A percentile compares a stretch with the other conserved stretches of the same genome.
Evolutionary conservation across 805 yeast species (phyloP).

Genomic region (Lipomyces yamadae): DNA sequence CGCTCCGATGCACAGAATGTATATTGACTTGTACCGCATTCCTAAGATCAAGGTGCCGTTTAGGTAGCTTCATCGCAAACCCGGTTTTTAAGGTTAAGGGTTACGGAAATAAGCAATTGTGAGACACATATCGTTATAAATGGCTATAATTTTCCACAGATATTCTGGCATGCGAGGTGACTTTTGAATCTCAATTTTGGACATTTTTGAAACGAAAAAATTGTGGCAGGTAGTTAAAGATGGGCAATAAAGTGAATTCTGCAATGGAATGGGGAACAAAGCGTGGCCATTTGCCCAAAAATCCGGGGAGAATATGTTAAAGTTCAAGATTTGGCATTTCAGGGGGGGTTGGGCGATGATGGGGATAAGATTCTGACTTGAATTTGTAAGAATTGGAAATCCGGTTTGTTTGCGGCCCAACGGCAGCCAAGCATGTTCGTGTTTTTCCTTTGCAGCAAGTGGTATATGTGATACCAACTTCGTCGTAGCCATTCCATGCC

Average conservation of each 20-base stretch:
- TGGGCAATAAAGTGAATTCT: background rate
- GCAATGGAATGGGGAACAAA: background rate
- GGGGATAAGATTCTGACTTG: too few relatives aligned
- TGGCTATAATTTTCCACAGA: background rate
- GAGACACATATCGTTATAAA: background rate
- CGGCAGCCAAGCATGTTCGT: background rate
- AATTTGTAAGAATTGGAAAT: conserved; percentile 6
- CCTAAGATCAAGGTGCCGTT: background rate
- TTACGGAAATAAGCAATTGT: background rate
- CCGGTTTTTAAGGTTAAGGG: background rate
- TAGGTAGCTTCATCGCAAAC: background rate
- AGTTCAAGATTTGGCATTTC: background rate
- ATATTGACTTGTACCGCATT: background rate
- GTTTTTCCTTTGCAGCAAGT: too few relatives aligned
- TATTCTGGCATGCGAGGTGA: background rate
- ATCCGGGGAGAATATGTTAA: background rate
- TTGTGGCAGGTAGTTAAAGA: conserved; percentile 4
- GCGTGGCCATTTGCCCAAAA: background rate
- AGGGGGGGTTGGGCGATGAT: background rate
- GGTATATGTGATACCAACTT: too few relatives aligned
- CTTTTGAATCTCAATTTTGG: background rate
- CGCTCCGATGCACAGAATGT: too few relatives aligned
- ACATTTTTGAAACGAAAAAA: conserved; percentile 4
- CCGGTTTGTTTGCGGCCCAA: background rate
- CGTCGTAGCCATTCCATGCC: too few relatives aligned